Evolutionary conservation across 805 yeast species (phyloP), one percentile per base, ranked within the genome.

Genomic region (Kluyveromyces aestuarii): DNA sequence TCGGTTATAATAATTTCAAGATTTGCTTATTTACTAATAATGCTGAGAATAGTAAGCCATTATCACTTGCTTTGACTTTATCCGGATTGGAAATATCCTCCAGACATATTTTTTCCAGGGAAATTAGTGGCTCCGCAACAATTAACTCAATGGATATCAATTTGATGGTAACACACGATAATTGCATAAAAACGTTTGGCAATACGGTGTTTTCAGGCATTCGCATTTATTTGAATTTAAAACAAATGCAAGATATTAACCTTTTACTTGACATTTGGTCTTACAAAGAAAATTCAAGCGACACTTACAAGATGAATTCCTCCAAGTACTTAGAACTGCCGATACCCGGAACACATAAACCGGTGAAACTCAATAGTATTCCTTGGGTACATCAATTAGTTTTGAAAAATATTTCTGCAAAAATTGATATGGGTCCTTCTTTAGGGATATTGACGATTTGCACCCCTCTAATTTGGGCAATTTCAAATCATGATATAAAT

Each of bases 61-160:
- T 80, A 10, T 64, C 76, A 2, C 62, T 76, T 4, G 61, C 80
- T 0, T 61, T 81, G 2, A 71, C 74, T 14, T 52, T 88, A 16
- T 72, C 73, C n/a, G 72, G 78, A 2, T 64, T 88, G 4, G 72
- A 77, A 18, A 85, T 91, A 0, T 81, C 90, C 0, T 68, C 93
- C 36, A 96, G 88, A 58, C 99, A 93, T 64, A 81, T 87, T 14
- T 93, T 87, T 60, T 91, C 98, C 0, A 77, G 96, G 52, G 96
- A 88, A 53, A 76, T 84, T 0, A 88, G 96, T 71, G 95, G 95
- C 0, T 81, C 85, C 2, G 63, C 87, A 27, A 55, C 61, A 1
- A 52, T 79, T 8, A 72, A 78, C 16, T 70, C 73, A 40, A 61
- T 82, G 10, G 59, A 80, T 43, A 33, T 79, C 11, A 73, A 74